Conservation (phyloP, 2,329 filamentous ascomycete genomes). For the Epichloe festucae region DNA sequence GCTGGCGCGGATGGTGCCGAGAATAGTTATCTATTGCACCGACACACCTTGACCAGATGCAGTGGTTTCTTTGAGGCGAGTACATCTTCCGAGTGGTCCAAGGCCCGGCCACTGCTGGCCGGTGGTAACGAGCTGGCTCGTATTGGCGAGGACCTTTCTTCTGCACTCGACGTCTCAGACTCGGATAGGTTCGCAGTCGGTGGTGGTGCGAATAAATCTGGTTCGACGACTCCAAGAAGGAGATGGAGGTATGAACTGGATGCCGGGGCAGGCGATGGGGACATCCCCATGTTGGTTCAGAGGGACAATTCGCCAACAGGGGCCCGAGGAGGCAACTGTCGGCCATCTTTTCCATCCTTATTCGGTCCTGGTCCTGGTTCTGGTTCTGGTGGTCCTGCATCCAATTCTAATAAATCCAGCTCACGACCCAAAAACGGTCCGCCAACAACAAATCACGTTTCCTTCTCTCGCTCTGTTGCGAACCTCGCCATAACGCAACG, state of each 20-base stretch:
- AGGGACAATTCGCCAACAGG: conserved; percentile 38
- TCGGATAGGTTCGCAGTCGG: conserved; percentile 1
- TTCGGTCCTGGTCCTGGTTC: conserved; percentile 14
- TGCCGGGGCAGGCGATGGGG: conserved; percentile 54
- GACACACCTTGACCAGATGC: conserved; percentile 75
- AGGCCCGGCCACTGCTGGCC: conserved; percentile 15
- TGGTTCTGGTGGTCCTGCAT: conserved; percentile 22
- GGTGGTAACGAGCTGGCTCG: conserved; percentile 36
- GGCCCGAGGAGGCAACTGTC: conserved; percentile 5
- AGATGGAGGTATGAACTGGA: conserved; percentile 86
- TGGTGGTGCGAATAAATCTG: background rate
- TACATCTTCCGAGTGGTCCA: conserved; percentile 63
- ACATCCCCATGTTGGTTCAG: conserved; percentile 80
- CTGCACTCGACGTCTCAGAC: conserved; percentile 11
- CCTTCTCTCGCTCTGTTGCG: conserved; percentile 77
- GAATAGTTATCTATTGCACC: conserved; percentile 76
- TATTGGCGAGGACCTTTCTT: conserved; percentile 33
- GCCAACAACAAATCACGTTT: conserved; percentile 31
- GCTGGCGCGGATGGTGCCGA: conserved; percentile 41
- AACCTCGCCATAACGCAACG: conserved; percentile 47
- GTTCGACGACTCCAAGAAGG: conserved; percentile 21
- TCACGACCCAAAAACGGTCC: conserved; percentile 18
- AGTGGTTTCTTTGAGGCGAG: conserved; percentile 89
- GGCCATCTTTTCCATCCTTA: conserved; percentile 15
- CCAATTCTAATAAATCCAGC: conserved; percentile 39